phyloP scores from a whole-genome alignment of 176 grass and related monocot genomes.

The Carex parvula region DNA sequence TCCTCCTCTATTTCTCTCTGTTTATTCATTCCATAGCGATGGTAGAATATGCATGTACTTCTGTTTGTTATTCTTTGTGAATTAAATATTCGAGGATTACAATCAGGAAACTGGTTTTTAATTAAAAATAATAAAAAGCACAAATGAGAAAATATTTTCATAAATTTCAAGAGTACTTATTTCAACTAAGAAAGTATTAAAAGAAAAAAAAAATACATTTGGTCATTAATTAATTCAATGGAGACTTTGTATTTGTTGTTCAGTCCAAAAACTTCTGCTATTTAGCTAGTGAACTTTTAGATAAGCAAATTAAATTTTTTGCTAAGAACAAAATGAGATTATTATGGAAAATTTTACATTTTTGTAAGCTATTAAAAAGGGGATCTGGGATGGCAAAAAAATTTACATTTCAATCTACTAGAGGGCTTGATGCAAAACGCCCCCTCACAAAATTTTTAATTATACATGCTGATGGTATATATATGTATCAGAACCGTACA shows the following conservation, averaged over 20 bases:
- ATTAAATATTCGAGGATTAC: not conserved
- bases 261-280: no score
- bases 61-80: no score
- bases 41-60: no score
- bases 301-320: no score
- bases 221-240: not conserved
- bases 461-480: not conserved
- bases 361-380: no score
- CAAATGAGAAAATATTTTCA: not conserved
- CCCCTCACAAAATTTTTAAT: not conserved
- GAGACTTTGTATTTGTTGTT: not conserved
- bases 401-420: not conserved
- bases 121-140: not conserved
- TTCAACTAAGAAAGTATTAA: not conserved
- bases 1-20: no score
- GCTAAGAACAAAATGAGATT: no score
- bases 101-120: not conserved
- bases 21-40: no score
- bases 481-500: slow-evolving; percentile 24
- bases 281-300: no score
- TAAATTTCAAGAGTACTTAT: not conserved
- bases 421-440: not conserved
- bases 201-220: not conserved
- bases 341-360: no score
- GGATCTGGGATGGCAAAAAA: not conserved